A percentile compares a stretch with the other conserved stretches of the same genome.
Evolutionary conservation across 768 basidiomycete genomes (phyloP).

Genomic region (Termitomyces sp.): DNA sequence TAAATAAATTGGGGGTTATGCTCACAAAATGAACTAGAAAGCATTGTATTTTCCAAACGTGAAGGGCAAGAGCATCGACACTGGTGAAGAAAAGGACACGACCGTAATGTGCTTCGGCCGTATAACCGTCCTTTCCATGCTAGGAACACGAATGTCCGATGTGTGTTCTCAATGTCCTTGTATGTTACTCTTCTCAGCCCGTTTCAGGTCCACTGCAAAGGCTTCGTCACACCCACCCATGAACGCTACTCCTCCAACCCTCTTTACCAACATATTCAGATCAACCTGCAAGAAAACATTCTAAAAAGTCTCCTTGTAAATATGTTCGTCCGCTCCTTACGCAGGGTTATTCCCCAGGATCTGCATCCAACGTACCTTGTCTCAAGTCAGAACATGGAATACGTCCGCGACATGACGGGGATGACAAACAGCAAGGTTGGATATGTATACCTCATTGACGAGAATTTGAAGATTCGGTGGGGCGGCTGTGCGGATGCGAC

Average conservation of each 20-base stretch:
- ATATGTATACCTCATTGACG: slow-evolving; percentile 88
- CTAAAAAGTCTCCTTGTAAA: slow-evolving; percentile 89
- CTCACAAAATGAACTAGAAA: slow-evolving; percentile 49
- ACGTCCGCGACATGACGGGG: slow-evolving; percentile 76
- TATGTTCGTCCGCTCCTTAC: slow-evolving; percentile 74
- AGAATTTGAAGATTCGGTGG: slow-evolving; percentile 84
- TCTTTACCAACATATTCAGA: slow-evolving; percentile 69
- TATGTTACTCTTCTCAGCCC: not conserved
- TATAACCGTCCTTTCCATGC: slow-evolving; percentile 74
- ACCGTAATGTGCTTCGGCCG: slow-evolving; percentile 71
- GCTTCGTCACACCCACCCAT: slow-evolving; percentile 59
- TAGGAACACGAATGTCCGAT: slow-evolving; percentile 86
- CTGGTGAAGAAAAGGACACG: slow-evolving; percentile 57
- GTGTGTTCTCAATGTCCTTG: slow-evolving; percentile 28
- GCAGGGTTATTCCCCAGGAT: slow-evolving; percentile 54
- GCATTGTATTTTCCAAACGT: slow-evolving; percentile 90
- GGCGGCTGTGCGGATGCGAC: slow-evolving; percentile 86
- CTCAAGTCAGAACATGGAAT: slow-evolving; percentile 81
- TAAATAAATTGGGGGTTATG: not conserved
- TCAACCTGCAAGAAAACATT: slow-evolving; percentile 93
- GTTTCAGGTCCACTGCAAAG: slow-evolving; percentile 69
- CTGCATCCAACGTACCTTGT: slow-evolving; percentile 72
- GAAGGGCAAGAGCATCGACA: slow-evolving; percentile 59
- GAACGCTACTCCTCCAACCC: slow-evolving; percentile 47
- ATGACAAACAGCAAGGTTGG: slow-evolving; percentile 89